These are phyloP conservation scores for Chlorociboria aeruginascens DNA, from an alignment of 495 filamentous ascomycete genomes.

Conservation along the genomic window DNA sequence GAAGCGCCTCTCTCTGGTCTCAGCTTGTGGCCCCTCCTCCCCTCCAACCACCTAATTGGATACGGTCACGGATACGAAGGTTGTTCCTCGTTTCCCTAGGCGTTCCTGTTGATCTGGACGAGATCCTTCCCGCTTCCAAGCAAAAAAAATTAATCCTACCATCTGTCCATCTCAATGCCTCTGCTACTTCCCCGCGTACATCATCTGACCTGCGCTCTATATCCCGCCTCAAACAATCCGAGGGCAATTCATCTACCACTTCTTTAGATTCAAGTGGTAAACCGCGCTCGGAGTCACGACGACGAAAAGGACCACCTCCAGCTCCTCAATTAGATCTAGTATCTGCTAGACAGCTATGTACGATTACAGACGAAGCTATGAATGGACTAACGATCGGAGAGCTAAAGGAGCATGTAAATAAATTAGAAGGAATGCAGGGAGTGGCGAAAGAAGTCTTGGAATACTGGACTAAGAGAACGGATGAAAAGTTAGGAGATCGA, in stretches of 20 bases:
- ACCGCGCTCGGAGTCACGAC: constrained; percentile 30
- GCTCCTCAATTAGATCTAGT: constrained; percentile 72
- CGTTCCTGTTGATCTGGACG: constrained; percentile 92
- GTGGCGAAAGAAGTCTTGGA: constrained; percentile 67
- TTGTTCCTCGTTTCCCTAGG: constrained; percentile 93
- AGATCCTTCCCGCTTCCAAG: constrained; percentile 90
- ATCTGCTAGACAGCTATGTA: constrained; percentile 63
- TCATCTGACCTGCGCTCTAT: constrained; percentile 41
- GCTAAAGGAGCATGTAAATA: constrained; percentile 58
- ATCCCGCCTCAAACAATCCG: constrained; percentile 36
- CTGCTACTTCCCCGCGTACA: constrained; percentile 26
- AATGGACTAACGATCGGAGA: constrained; percentile 64
- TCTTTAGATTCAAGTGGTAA: constrained; percentile 42
- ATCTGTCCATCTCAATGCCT: constrained; percentile 51
- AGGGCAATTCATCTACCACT: constrained; percentile 40
- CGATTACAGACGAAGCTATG: constrained; percentile 73
- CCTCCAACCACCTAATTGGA: constrained; percentile 94
- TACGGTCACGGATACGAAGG: constrained; percentile 87
- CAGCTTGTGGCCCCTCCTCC: constrained; percentile 92
- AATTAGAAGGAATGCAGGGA: constrained; percentile 52
- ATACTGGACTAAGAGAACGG: constrained; percentile 78
- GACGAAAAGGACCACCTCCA: constrained; percentile 46
- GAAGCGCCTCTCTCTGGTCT: constrained; percentile 84
- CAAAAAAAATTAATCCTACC: constrained; percentile 96
- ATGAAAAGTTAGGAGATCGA: constrained; percentile 77